These are phyloP conservation scores for Tolypocladium amazonense DNA, from an alignment of 2,329 filamentous ascomycete genomes.

Conservation along the genomic window DNA sequence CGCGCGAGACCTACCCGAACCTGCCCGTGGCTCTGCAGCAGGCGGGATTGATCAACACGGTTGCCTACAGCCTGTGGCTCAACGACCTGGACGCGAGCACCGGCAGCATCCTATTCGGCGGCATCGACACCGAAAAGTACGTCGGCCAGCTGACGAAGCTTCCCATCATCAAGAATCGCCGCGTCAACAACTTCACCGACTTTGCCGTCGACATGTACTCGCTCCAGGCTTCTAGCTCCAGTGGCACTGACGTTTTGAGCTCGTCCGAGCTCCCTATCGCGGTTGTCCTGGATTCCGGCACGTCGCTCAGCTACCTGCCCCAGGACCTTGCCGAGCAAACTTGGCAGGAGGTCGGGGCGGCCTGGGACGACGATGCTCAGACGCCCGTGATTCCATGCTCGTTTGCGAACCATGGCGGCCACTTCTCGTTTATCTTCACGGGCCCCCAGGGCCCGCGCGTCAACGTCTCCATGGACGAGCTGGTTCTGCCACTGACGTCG, in stretches of 20 bases:
- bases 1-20: constrained; percentile 36
- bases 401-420: constrained; percentile 30
- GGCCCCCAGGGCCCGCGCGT: constrained; percentile 37
- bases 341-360: constrained; percentile 44
- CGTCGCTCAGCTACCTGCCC: constrained; percentile 62
- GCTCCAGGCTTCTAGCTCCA: constrained; percentile 33
- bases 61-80: constrained; percentile 63
- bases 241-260: constrained; percentile 36
- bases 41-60: constrained; percentile 51
- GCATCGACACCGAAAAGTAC: constrained; percentile 69
- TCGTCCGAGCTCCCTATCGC: constrained; percentile 35
- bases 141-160: constrained; percentile 51
- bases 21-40: constrained; percentile 55
- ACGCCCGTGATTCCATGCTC: constrained; percentile 40
- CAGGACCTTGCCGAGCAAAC: constrained; percentile 43
- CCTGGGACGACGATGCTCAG: constrained; percentile 25
- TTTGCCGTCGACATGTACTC: constrained; percentile 40
- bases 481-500: constrained; percentile 36
- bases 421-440: constrained; percentile 44
- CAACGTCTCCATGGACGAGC: constrained; percentile 43
- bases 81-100: constrained; percentile 48
- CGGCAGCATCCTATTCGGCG: constrained; percentile 68
- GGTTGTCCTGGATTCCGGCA: constrained; percentile 65
- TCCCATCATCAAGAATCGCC: constrained; percentile 37
- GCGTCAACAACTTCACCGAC: constrained; percentile 29